These are phyloP conservation scores for Hansenula sp. DNA, from an alignment of 1,139 yeast species.

Conservation along the genomic window DNA sequence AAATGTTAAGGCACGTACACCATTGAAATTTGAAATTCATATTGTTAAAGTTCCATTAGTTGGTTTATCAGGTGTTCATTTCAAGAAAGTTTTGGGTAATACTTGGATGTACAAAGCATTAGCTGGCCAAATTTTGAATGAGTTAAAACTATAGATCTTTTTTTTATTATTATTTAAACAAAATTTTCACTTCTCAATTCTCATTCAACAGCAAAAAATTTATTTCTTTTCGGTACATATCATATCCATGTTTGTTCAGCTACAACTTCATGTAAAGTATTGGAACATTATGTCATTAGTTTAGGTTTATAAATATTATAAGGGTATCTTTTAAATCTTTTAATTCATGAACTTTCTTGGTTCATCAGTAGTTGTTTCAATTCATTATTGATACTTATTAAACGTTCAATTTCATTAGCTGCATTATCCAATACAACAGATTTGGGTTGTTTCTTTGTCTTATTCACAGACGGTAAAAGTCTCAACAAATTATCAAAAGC, in stretches of 20 bases:
- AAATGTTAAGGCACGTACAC: slow-evolving; percentile 18
- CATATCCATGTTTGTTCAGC: too few relatives aligned
- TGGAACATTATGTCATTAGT: too few relatives aligned
- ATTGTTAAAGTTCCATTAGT: slow-evolving; percentile 91
- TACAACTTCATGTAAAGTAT: too few relatives aligned
- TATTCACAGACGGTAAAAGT: slow-evolving; percentile 23
- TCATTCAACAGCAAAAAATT: too few relatives aligned
- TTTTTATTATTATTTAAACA: too few relatives aligned
- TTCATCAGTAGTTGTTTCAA: slow-evolving; percentile 16
- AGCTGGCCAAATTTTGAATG: slow-evolving; percentile 81
- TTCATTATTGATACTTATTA: slow-evolving; percentile 24
- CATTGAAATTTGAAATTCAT: slow-evolving; percentile 80
- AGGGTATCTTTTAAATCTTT: too few relatives aligned
- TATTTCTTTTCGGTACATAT: too few relatives aligned
- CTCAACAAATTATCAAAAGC: slow-evolving; percentile 47
- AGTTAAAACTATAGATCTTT: slow-evolving; percentile 63
- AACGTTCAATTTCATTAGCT: slow-evolving; percentile 27
- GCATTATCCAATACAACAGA: slow-evolving; percentile 29
- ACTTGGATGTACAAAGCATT: slow-evolving; percentile 95
- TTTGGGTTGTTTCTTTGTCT: slow-evolving; percentile 20
- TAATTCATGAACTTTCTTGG: too few relatives aligned
- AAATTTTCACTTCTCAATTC: too few relatives aligned
- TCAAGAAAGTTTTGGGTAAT: slow-evolving; percentile 89
- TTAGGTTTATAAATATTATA: too few relatives aligned
- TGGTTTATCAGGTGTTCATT: slow-evolving; percentile 90